Conservation (phyloP, 176 grass and related monocot species). For the Musa troglodytarum region DNA sequence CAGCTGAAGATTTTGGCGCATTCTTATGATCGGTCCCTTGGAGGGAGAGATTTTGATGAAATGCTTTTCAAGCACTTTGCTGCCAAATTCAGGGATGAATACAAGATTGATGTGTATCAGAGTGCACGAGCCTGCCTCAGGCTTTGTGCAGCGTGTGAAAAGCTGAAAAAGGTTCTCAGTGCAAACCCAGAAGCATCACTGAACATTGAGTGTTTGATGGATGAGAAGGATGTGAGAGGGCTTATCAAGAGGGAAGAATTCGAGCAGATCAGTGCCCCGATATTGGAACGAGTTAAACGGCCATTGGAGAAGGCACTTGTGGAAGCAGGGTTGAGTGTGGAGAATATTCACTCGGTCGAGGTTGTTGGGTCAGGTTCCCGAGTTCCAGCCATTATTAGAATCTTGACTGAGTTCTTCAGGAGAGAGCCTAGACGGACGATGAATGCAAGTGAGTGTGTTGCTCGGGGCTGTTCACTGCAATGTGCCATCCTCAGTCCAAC, state of each 20-base stretch:
- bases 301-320: constrained; percentile 60
- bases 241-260: constrained; percentile 86
- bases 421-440: constrained; percentile 83
- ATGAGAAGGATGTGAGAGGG: constrained; percentile 82
- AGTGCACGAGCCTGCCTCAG: constrained; percentile 77
- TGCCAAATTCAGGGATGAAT: constrained; percentile 70
- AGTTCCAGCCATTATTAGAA: constrained; percentile 77
- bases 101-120: constrained; percentile 84
- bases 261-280: constrained; percentile 48
- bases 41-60: constrained; percentile 91
- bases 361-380: constrained; percentile 90
- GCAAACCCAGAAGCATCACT: constrained; percentile 75
- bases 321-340: constrained; percentile 54
- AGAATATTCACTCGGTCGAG: constrained; percentile 74
- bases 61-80: constrained; percentile 69
- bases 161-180: constrained; percentile 77
- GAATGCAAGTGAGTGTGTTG: constrained; percentile 91
- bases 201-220: constrained; percentile 91
- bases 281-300: constrained; percentile 65
- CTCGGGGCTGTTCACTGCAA: constrained; percentile 63
- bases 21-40: constrained; percentile 67
- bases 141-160: constrained; percentile 64
- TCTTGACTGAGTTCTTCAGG: constrained; percentile 70
- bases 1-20: constrained; percentile 76
- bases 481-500: constrained; percentile 91